Conservation (phyloP, 2,329 filamentous ascomycete genomes). For the Fonsecaea pugnacius region DNA sequence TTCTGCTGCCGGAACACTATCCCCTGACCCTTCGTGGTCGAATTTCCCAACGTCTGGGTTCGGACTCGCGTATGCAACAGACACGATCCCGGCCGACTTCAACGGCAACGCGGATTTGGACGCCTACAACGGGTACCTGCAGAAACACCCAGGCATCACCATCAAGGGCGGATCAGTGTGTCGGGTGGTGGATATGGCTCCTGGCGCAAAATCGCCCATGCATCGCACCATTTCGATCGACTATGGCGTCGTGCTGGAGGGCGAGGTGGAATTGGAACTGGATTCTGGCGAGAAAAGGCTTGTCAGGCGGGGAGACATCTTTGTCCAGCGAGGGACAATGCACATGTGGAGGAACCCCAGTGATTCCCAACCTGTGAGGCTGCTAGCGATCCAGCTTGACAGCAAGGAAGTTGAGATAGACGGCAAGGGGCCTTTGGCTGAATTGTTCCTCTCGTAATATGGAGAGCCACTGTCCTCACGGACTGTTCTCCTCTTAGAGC, state of each 20-base stretch:
- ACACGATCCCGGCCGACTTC: conserved; percentile 25
- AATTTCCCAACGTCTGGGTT: conserved; percentile 27
- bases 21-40: conserved; percentile 22
- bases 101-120: conserved; percentile 28
- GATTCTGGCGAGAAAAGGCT: conserved; percentile 55
- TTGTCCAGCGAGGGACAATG: conserved; percentile 31
- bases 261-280: conserved; percentile 56
- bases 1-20: conserved; percentile 23
- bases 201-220: conserved; percentile 50
- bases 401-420: conserved; percentile 25
- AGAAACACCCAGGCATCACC: conserved; percentile 29
- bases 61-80: conserved; percentile 30
- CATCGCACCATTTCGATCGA: conserved; percentile 59
- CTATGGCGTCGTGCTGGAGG: conserved; percentile 60
- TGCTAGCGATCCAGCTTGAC: conserved; percentile 34
- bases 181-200: conserved; percentile 48
- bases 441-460: conserved; percentile 14
- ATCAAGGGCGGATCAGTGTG: conserved; percentile 34
- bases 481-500: no score
- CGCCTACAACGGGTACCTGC: conserved; percentile 28
- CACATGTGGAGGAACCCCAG: conserved; percentile 46
- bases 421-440: conserved; percentile 25
- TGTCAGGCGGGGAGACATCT: conserved; percentile 54
- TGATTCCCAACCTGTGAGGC: conserved; percentile 31
- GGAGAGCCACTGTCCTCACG: not conserved